These are phyloP conservation scores for Fusarium proliferatum DNA, from an alignment of 2,329 filamentous ascomycete species.

Conservation along the genomic window DNA sequence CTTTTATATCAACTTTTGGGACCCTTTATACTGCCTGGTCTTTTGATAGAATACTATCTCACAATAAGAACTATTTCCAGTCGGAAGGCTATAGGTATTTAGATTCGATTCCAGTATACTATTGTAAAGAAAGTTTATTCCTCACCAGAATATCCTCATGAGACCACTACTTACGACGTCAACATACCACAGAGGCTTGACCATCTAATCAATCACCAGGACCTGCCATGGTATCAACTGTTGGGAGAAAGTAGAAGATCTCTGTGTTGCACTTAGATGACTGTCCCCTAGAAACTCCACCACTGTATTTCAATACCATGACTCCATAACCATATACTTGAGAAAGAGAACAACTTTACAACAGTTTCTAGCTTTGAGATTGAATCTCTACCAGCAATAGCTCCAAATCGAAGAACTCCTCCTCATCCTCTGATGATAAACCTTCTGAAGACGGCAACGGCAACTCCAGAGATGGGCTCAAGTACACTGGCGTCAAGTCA, in stretches of 20 bases:
- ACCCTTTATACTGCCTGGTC: rapidly evolving
- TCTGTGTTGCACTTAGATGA: background rate
- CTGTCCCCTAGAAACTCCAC: rapidly evolving
- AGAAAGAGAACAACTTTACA: background rate
- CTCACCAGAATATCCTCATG: rapidly evolving
- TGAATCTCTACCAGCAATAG: background rate
- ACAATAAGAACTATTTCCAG: background rate
- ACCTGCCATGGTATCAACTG: too few species aligned
- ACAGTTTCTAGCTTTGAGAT: rapidly evolving
- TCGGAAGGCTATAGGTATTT: rapidly evolving
- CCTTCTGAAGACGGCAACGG: background rate
- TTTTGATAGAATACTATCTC: background rate
- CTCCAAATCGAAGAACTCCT: background rate
- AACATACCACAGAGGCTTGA: background rate
- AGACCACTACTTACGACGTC: background rate
- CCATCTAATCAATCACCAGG: background rate
- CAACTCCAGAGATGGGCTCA: rapidly evolving
- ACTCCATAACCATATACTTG: rapidly evolving
- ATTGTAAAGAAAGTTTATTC: background rate
- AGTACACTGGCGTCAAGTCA: background rate
- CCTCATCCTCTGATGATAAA: rapidly evolving
- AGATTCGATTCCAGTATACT: background rate
- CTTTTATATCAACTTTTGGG: rapidly evolving
- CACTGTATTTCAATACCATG: background rate
- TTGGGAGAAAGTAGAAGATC: rapidly evolving